Evolutionary conservation across 2,329 filamentous ascomycete species (phyloP).

Genomic region (Microascus cirrosus): DNA sequence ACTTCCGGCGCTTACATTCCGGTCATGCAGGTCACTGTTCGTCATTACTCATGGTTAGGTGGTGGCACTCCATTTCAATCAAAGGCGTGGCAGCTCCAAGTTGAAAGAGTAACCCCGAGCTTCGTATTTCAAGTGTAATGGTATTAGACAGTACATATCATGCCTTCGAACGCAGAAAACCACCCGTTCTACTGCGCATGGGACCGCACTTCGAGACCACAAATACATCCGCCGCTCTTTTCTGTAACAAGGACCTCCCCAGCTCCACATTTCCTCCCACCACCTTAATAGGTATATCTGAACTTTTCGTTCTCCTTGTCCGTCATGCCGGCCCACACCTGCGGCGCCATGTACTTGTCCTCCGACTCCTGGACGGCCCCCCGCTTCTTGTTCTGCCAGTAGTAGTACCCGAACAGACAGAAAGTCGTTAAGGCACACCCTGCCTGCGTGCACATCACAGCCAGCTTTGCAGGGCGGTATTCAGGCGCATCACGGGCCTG

Average conservation of each 20-base stretch:
- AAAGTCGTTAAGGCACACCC: slow-evolving; percentile 29
- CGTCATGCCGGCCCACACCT: slow-evolving; percentile 37
- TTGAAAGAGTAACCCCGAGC: too few relatives aligned
- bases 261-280: neutral
- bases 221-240: neutral
- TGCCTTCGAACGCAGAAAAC: neutral
- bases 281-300: slow-evolving; percentile 33
- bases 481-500: slow-evolving; percentile 17
- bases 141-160: too few relatives aligned
- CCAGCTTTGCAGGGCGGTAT: slow-evolving; percentile 17
- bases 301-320: slow-evolving; percentile 47
- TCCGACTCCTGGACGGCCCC: slow-evolving; percentile 21
- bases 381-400: slow-evolving; percentile 32
- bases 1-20: too few relatives aligned
- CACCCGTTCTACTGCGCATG: neutral
- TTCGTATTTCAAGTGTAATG: too few relatives aligned
- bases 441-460: slow-evolving; percentile 35
- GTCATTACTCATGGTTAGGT: too few relatives aligned
- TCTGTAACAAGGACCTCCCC: neutral
- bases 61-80: too few relatives aligned
- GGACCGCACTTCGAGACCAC: neutral
- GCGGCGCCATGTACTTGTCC: slow-evolving; percentile 25
- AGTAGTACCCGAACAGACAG: slow-evolving; percentile 36
- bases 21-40: too few relatives aligned
- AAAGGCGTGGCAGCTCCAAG: too few relatives aligned